Evolutionary conservation across 2,329 filamentous ascomycete genomes (phyloP).

Genomic region (Fonsecaea multimorphosa): DNA sequence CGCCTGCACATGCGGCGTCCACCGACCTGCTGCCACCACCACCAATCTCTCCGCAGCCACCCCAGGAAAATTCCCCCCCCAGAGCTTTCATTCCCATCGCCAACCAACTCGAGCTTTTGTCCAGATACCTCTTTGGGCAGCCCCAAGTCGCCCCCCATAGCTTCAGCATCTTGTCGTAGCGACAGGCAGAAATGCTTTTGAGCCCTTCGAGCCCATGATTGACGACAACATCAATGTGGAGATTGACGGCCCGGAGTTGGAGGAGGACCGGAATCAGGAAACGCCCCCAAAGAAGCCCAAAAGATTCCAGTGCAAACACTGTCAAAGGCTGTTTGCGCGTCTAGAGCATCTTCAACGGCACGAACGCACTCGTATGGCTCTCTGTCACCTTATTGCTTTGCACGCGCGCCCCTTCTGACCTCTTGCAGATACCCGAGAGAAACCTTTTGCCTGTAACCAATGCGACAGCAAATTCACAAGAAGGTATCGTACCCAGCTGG

Average conservation of each 20-base stretch:
- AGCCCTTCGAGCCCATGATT: constrained; percentile 28
- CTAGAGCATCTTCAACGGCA: constrained; percentile 51
- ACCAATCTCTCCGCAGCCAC: constrained; percentile 11
- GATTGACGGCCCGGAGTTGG: constrained; percentile 21
- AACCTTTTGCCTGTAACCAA: constrained; percentile 49
- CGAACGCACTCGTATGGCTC: constrained; percentile 45
- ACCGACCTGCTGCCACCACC: not conserved
- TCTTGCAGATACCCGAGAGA: constrained; percentile 46
- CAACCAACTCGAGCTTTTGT: not conserved
- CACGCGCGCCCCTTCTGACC: not conserved
- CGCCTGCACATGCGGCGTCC: constrained; percentile 2
- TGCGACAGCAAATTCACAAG: constrained; percentile 52
- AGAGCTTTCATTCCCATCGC: constrained; percentile 12
- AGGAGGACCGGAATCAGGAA: constrained; percentile 26
- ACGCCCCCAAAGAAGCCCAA: constrained; percentile 48
- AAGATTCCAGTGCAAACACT: constrained; percentile 45
- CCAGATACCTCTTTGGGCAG: constrained; percentile 10
- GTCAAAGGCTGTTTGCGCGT: constrained; percentile 42
- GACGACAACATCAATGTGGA: constrained; percentile 22
- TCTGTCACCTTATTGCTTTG: not conserved
- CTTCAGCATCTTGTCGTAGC: constrained; percentile 2
- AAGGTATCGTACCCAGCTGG: constrained; percentile 43
- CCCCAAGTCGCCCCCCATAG: constrained; percentile 4
- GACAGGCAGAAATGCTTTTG: constrained; percentile 12
- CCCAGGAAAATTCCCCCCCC: constrained; percentile 14